Percentiles rank a stretch among this genome's conserved stretches.
Evolutionary conservation across 1,284 basidiomycete species (phyloP).

Genomic region (Ganoderma lingzhi): DNA sequence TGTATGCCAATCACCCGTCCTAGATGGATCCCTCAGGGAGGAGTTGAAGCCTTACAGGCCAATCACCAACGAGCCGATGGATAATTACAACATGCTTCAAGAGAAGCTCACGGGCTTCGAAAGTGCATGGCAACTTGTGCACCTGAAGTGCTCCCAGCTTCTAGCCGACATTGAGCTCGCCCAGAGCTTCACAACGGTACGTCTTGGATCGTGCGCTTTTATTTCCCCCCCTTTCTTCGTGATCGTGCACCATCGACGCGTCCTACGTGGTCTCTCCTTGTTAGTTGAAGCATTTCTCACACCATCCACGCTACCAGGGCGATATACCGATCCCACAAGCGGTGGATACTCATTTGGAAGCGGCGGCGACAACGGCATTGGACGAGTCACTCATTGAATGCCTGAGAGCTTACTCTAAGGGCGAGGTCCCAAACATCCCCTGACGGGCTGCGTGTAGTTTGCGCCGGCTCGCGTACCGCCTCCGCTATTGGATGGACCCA

Average conservation of each 20-base stretch:
- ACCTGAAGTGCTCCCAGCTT: slow-evolving; percentile 10
- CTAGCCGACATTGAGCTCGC: slow-evolving; percentile 11
- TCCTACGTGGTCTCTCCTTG: neutral
- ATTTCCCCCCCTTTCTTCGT: neutral
- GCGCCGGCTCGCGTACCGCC: neutral
- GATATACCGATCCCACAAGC: neutral
- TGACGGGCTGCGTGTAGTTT: neutral
- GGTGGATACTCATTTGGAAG: slow-evolving; percentile 1
- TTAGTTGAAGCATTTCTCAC: neutral
- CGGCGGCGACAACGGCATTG: slow-evolving; percentile 5
- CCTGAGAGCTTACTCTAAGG: slow-evolving; percentile 4
- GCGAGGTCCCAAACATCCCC: neutral
- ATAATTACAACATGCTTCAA: slow-evolving; percentile 3
- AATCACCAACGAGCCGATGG: neutral
- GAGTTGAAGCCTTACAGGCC: neutral
- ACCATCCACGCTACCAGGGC: neutral
- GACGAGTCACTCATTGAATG: slow-evolving; percentile 12
- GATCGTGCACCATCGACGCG: neutral
- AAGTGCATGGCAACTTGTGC: slow-evolving; percentile 10
- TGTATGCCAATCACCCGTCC: neutral
- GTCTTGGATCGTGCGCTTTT: neutral
- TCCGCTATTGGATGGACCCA: neutral
- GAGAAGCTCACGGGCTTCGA: slow-evolving; percentile 8
- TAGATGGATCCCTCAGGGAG: slow-evolving; percentile 3
- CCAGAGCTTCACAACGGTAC: slow-evolving; percentile 1